Evolutionary conservation across 139 green algal genomes (phyloP), one percentile per base, ranked within the genome.

Genomic region (Diplosphaera chodatii): DNA sequence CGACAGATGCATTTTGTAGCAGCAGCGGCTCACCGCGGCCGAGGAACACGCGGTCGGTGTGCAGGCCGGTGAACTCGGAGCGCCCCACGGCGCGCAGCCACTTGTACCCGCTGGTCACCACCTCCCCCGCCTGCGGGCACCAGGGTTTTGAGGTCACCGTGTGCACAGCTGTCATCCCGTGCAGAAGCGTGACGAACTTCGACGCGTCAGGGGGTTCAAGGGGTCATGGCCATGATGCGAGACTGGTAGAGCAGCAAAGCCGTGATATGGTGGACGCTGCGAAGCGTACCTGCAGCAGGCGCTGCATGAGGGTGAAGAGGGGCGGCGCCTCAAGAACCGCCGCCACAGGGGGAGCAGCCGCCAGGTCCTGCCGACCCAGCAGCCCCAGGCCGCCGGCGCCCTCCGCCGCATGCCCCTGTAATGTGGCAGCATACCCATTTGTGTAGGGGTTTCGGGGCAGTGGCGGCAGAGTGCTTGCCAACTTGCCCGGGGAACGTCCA

Each of bases 11-110:
- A n/a, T n/a, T n/a, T n/a, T n/a, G n/a, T n/a, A n/a, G n/a, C n/a
- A n/a, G n/a, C n/a, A n/a, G n/a, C n/a, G n/a, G n/a, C 48, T 23
- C 48, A 59, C 48, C 48, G 16, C 77, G 28, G 8, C 73, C 72
- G 20, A 82, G 41, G 56, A 82, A 82, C 22, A 82, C 77, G 28
- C 66, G 67, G 73, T 82, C 77, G 23, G 32, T 74, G 62, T 82
- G 77, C 56, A 82, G 31, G 6, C 77, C 77, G 21, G 77, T 82
- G 64, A 79, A 82, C 65, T 82, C 68, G 6, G 40, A 40, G 15
- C 34, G 6, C 10, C 40, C 64, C 10, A 82, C 77, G 13, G 77
- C 77, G 4, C 77, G 67, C 55, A 82, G 73, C 77, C 77, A 82
- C 33, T 82, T 82, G 69, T 74, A 82, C 32, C 33, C 68, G 21